Evolutionary conservation across 352 stramenopile species (phyloP).

Genomic region (Globisporangium ultimum): DNA sequence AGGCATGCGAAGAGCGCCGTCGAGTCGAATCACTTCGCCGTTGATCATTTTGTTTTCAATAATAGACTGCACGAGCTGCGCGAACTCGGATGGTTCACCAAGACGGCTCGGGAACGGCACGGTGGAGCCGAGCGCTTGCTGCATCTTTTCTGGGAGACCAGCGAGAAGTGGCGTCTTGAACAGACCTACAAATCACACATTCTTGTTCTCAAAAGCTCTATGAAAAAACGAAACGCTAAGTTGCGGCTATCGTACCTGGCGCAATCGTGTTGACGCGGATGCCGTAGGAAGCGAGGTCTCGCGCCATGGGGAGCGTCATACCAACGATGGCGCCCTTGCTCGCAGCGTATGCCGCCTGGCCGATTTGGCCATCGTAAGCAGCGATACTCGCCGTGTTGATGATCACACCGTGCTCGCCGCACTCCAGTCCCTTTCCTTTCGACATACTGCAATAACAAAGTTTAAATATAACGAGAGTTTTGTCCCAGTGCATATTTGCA

Average conservation of each 20-base stretch:
- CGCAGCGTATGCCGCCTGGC: constrained; percentile 96
- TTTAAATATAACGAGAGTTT: constrained; percentile 2
- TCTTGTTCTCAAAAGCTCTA: too few species aligned
- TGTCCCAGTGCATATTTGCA: background rate
- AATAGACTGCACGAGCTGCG: constrained; percentile 93
- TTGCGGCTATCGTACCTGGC: constrained; percentile 45
- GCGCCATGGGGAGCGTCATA: constrained; percentile 96
- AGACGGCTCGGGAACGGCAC: constrained; percentile 96
- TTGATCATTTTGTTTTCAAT: constrained; percentile 99
- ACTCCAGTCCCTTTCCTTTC: constrained; percentile 55
- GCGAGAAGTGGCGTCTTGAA: constrained; percentile 97
- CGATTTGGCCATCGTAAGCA: constrained; percentile 97
- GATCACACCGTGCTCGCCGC: constrained; percentile 94
- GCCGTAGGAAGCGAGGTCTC: constrained; percentile 91
- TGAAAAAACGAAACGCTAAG: background rate
- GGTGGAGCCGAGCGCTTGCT: constrained; percentile 89
- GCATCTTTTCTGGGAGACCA: constrained; percentile 93
- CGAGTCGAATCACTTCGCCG: constrained; percentile 96
- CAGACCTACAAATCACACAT: constrained; percentile 60
- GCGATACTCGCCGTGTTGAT: constrained; percentile 99
- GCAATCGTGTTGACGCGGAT: constrained; percentile 98
- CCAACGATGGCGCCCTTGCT: constrained; percentile 95
- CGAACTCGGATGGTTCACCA: constrained; percentile 94
- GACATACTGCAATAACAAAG: constrained; percentile 69
- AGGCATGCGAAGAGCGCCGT: constrained; percentile 96